Base-by-base conservation (phyloP, 1,139 yeast species). In the Suhomyces wounanorum region DNA sequence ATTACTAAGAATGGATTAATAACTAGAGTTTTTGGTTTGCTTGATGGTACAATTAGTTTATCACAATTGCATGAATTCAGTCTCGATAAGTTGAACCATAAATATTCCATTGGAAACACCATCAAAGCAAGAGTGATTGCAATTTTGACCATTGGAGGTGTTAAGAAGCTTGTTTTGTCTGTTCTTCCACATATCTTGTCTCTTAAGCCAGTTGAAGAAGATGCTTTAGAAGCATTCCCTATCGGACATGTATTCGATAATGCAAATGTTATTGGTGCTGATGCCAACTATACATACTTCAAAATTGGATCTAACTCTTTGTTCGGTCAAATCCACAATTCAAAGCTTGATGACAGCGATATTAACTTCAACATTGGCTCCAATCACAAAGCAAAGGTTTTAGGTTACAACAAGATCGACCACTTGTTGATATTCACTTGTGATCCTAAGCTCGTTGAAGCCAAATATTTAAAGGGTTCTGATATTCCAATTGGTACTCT, bases 401-500 rank as follows among this genome's bases (percentile, higher is more conserved):
- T 88, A 43, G 90, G 91, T 5, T 89, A 72, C 64, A 83, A 89
- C 47, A 66, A 69, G 35, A 70, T 86, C 45, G 98, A 94, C 62
- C 82, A 84, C 53, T 65, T 82, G 43, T 84, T 84, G 60, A 76
- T 82, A 43, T 70, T 94, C 58, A 84, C 96, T 0, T 72, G 90
- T 63, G 86, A 89, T 59, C 82, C 89, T 23, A 73, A 78, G 43
- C 75, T 83, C 39, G 72, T 94, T 37, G 78, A 83, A 17, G 82
- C 87, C 55, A 77, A 83, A 61, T 92, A 81, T 62, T 72, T 94
- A 55, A 78, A 85, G 51, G 69, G 84, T 8, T 79, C 78, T 43
- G 97, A 91, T 59, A 80, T 94, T 38, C 90, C 91, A 50, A 69
- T 83, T 38, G 99, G 99, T 31, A 85, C 84, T 49, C 64, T 79